Conservation (phyloP, 768 basidiomycete genomes). For the Panellus pusillus region DNA sequence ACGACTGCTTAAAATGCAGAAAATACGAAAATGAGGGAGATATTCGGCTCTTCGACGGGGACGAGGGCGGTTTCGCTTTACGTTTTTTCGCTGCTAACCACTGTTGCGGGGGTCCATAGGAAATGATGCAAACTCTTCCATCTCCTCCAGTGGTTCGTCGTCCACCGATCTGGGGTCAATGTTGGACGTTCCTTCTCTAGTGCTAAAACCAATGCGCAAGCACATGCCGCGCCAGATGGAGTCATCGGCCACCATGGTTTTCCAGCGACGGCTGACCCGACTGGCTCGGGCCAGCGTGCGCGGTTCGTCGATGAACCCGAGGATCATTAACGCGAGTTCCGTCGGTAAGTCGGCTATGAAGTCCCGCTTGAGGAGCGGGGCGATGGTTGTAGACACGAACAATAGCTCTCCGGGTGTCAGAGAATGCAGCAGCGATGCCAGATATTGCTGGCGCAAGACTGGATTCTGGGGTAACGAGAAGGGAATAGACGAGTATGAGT, state of each 20-base stretch:
- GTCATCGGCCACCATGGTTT: slow-evolving; percentile 68
- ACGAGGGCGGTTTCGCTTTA: slow-evolving; percentile 2
- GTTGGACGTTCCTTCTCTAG: slow-evolving; percentile 20
- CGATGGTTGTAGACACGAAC: slow-evolving; percentile 64
- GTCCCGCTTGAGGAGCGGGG: slow-evolving; percentile 64
- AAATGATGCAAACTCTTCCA: slow-evolving; percentile 32
- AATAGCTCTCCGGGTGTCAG: slow-evolving; percentile 64
- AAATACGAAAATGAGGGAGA: slow-evolving; percentile 54
- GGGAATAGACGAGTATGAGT: slow-evolving; percentile 23
- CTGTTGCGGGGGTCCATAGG: slow-evolving; percentile 44
- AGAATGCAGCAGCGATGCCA: slow-evolving; percentile 48
- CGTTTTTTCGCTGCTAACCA: slow-evolving; percentile 35
- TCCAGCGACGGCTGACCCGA: slow-evolving; percentile 74
- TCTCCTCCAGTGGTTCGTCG: slow-evolving; percentile 35
- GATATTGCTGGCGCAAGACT: slow-evolving; percentile 48
- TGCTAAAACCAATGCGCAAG: slow-evolving; percentile 49
- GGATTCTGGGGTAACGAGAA: slow-evolving; percentile 34
- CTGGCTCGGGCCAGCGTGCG: slow-evolving; percentile 66
- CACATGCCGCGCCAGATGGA: slow-evolving; percentile 82
- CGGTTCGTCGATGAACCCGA: slow-evolving; percentile 77
- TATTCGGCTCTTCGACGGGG: not conserved
- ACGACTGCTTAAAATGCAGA: slow-evolving; percentile 70
- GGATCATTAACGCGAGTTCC: slow-evolving; percentile 75
- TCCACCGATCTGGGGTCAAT: slow-evolving; percentile 5
- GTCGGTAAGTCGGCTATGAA: slow-evolving; percentile 56